Conservation (phyloP, 164 flowering plant species). For the Magnolia changhungtana region DNA sequence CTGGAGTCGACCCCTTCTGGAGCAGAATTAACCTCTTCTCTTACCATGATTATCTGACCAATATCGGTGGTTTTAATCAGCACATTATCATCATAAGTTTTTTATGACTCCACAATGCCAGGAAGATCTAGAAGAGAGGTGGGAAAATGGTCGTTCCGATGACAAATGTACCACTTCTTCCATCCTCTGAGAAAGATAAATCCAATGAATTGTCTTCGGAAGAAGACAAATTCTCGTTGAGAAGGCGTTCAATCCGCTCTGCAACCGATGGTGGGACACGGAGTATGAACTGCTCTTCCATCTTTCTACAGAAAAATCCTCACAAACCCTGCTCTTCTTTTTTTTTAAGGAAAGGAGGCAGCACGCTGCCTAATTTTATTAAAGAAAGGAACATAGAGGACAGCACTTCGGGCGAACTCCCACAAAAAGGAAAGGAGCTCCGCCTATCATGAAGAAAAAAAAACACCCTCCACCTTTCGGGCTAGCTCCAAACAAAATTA, state of each 20-base stretch:
- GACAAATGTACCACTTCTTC: constrained; percentile 59
- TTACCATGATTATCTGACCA: constrained; percentile 80
- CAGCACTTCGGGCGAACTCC: no score
- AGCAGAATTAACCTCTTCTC: constrained; percentile 66
- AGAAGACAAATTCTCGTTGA: constrained; percentile 58
- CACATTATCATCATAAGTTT: constrained; percentile 32
- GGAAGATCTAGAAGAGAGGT: no score
- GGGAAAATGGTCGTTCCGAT: constrained; percentile 31
- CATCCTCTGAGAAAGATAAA: constrained; percentile 75
- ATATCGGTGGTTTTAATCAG: not conserved
- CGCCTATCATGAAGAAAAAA: no score
- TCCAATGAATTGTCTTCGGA: constrained; percentile 73
- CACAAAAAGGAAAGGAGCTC: no score
- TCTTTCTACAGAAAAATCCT: no score
- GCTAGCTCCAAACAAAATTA: no score
- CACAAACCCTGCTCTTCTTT: no score
- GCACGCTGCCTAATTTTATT: no score
- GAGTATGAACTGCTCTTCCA: constrained; percentile 45
- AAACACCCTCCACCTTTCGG: no score
- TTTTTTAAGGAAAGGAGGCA: no score
- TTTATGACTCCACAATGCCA: not conserved
- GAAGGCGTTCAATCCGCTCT: constrained; percentile 64
- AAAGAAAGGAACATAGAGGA: no score
- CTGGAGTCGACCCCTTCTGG: constrained; percentile 74
- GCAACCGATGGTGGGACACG: no score